Evolutionary conservation across 768 basidiomycete genomes (phyloP).

Genomic region (Lyophyllum atratum): DNA sequence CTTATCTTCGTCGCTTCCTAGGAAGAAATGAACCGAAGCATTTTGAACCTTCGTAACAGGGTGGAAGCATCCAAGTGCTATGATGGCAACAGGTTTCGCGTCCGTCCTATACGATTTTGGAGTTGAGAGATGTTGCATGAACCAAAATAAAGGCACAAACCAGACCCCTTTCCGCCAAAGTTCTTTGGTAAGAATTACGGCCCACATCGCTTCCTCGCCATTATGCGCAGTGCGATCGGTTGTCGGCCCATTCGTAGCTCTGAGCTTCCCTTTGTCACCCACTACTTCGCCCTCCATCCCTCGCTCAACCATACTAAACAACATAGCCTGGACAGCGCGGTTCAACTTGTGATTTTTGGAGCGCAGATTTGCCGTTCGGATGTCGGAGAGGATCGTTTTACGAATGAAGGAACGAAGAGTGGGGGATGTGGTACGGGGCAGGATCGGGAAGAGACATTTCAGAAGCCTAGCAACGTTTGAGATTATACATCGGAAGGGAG

Average conservation of each 20-base stretch:
- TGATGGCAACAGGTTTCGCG: conserved; percentile 89
- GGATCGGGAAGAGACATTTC: conserved; percentile 89
- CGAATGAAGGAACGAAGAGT: conserved; percentile 84
- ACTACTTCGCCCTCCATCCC: conserved; percentile 82
- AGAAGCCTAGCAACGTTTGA: conserved; percentile 60
- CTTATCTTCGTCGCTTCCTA: conserved; percentile 81
- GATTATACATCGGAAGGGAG: conserved; percentile 1
- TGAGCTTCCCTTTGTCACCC: conserved; percentile 82
- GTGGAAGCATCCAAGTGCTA: conserved; percentile 91
- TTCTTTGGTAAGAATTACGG: conserved; percentile 89
- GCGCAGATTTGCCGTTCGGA: conserved; percentile 85
- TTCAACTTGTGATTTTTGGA: conserved; percentile 96
- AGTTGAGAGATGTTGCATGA: background rate
- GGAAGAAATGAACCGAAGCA: conserved; percentile 94
- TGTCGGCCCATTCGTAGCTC: conserved; percentile 38
- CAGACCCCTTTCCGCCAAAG: conserved; percentile 94
- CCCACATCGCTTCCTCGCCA: conserved; percentile 96
- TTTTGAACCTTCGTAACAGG: conserved; percentile 93
- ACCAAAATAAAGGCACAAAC: conserved; percentile 36
- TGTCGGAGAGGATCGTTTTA: conserved; percentile 91
- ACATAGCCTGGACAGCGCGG: conserved; percentile 91
- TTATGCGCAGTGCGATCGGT: conserved; percentile 41
- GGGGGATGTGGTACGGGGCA: conserved; percentile 91
- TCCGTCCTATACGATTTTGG: conserved; percentile 61
- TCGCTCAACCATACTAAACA: conserved; percentile 94